Percentiles rank a stretch among this genome's conserved stretches.
Evolutionary conservation across 345 rosid species (phyloP).

Genomic region (Geranium brycei): DNA sequence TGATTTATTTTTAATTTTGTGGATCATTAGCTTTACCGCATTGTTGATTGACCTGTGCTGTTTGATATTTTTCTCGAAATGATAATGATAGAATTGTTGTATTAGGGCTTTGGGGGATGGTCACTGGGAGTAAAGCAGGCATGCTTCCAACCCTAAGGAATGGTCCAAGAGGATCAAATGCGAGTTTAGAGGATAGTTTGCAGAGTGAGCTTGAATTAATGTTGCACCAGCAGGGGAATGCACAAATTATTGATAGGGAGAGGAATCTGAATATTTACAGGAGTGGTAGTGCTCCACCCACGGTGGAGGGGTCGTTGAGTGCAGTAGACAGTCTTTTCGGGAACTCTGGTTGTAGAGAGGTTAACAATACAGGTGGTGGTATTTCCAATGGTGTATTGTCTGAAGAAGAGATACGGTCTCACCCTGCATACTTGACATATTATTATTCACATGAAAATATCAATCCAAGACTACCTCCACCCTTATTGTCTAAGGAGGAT

Average conservation of each 20-base stretch:
- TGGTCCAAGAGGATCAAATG: slow-evolving; percentile 32
- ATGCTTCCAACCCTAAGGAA: slow-evolving; percentile 37
- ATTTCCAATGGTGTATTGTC: slow-evolving; percentile 29
- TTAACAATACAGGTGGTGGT: slow-evolving; percentile 11
- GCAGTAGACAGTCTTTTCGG: slow-evolving; percentile 59
- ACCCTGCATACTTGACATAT: slow-evolving; percentile 65
- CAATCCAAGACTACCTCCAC: slow-evolving; percentile 83
- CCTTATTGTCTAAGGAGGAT: slow-evolving; percentile 74
- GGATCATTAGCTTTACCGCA: background rate
- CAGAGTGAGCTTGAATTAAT: slow-evolving; percentile 59
- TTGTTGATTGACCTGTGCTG: background rate
- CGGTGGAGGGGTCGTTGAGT: slow-evolving; percentile 70
- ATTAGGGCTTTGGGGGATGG: slow-evolving; percentile 26
- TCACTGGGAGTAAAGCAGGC: slow-evolving; percentile 42
- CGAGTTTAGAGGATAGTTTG: slow-evolving; percentile 42
- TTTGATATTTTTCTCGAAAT: background rate
- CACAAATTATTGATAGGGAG: slow-evolving; percentile 31
- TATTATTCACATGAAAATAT: slow-evolving; percentile 66
- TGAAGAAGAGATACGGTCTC: slow-evolving; percentile 74
- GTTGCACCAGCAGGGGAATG: slow-evolving; percentile 40
- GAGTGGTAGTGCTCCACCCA: slow-evolving; percentile 94
- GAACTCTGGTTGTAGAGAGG: slow-evolving; percentile 29
- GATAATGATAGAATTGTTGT: too few relatives aligned
- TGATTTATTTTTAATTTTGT: background rate
- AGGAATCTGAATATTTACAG: slow-evolving; percentile 39